Percentiles rank a stretch among this genome's conserved stretches.
Evolutionary conservation across 164 flowering plant genomes (phyloP).

Genomic region (Umbellularia californica): DNA sequence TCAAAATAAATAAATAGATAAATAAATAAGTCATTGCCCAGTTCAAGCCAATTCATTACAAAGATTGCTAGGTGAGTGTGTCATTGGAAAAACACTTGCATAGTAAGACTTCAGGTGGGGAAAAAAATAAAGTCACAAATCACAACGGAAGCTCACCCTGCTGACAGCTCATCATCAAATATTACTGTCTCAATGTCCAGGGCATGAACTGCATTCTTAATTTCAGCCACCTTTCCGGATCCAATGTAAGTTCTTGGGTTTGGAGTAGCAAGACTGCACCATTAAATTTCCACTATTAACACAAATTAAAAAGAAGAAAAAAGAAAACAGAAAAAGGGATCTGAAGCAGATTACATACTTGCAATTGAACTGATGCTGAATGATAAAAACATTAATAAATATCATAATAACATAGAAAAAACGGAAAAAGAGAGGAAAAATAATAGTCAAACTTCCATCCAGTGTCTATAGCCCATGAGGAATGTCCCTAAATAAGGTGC

Average conservation of each 20-base stretch:
- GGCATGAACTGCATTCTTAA: slow-evolving; percentile 76
- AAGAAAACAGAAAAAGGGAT: too few relatives aligned
- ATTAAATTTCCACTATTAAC: slow-evolving; percentile 1
- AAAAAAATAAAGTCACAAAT: neutral
- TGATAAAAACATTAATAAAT: too few relatives aligned
- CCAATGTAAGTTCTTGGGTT: slow-evolving; percentile 87
- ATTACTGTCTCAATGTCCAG: slow-evolving; percentile 86
- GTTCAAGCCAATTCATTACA: neutral
- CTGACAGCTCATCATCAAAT: slow-evolving; percentile 95
- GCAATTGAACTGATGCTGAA: neutral
- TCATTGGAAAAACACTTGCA: neutral
- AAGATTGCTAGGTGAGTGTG: neutral
- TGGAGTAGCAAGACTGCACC: slow-evolving; percentile 61
- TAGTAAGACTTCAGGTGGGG: neutral
- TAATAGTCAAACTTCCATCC: neutral
- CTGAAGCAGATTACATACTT: neutral
- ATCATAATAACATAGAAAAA: neutral
- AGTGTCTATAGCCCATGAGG: neutral
- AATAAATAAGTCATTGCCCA: neutral
- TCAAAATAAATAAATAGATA: too few relatives aligned
- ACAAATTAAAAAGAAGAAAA: neutral
- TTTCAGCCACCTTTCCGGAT: slow-evolving; percentile 93
- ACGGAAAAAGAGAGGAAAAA: neutral
- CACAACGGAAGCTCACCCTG: slow-evolving; percentile 50
- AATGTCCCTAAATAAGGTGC: too few relatives aligned